Evolutionary conservation across 2,329 filamentous ascomycete genomes (phyloP).

Genomic region (Diplodia scrobiculata): DNA sequence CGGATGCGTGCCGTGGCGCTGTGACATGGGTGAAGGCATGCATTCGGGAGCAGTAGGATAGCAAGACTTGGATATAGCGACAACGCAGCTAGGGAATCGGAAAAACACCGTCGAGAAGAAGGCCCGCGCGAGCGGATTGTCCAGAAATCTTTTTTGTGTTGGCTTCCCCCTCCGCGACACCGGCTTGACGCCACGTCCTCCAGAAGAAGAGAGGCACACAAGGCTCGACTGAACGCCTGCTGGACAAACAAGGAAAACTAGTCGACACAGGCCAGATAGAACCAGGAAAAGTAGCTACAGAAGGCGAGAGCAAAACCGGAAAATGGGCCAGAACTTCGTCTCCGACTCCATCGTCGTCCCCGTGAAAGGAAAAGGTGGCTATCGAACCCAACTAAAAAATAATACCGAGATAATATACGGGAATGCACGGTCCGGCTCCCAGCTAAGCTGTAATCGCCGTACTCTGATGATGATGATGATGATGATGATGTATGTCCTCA

Average conservation of each 20-base stretch:
- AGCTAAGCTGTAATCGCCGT: constrained; percentile 21
- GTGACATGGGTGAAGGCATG: not conserved
- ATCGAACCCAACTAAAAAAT: constrained; percentile 20
- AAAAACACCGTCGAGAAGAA: constrained; percentile 31
- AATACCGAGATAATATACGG: constrained; percentile 12
- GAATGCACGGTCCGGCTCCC: constrained; percentile 9
- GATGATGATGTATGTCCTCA: constrained; percentile 24
- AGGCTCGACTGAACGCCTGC: not conserved
- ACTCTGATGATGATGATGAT: constrained; percentile 12
- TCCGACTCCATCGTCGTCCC: constrained; percentile 9
- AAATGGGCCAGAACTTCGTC: not conserved
- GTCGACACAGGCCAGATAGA: constrained; percentile 10
- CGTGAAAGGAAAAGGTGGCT: constrained; percentile 10
- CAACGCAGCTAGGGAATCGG: not conserved
- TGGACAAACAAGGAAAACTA: constrained; percentile 15
- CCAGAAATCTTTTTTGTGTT: constrained; percentile 27
- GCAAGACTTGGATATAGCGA: constrained; percentile 17
- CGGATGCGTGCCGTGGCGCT: not conserved
- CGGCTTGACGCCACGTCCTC: constrained; percentile 17
- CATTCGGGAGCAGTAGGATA: constrained; percentile 22
- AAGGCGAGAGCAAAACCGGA: constrained; percentile 33
- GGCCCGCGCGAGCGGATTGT: constrained; percentile 46
- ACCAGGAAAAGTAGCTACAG: constrained; percentile 19
- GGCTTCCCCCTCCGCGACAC: constrained; percentile 14
- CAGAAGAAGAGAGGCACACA: not conserved